Conservation (phyloP, 768 basidiomycete genomes). For the Tephrocybe rancida region DNA sequence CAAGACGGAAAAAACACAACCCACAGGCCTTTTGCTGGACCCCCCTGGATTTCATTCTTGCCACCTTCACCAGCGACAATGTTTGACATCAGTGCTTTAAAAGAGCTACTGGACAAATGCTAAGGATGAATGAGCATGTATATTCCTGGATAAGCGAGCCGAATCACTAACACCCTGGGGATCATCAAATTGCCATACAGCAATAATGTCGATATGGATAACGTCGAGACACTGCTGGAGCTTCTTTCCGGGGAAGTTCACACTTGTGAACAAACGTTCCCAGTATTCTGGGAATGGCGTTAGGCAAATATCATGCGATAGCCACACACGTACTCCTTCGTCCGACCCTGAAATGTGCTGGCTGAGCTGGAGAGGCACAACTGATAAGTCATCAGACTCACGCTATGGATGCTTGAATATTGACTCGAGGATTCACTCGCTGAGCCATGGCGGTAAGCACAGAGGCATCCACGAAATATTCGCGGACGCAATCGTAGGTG, state of each 20-base stretch:
- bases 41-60: neutral
- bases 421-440: constrained; percentile 20
- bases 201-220: constrained; percentile 26
- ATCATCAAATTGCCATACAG: constrained; percentile 27
- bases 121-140: neutral
- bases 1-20: neutral
- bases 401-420: constrained; percentile 26
- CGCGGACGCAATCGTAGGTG: constrained; percentile 16
- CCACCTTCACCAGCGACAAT: constrained; percentile 9
- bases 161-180: constrained; percentile 16
- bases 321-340: constrained; percentile 14
- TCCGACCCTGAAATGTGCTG: constrained; percentile 13
- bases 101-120: constrained; percentile 18
- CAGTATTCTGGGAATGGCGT: constrained; percentile 23
- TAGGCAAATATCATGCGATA: neutral
- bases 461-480: constrained; percentile 15
- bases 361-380: neutral
- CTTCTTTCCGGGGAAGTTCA: constrained; percentile 17
- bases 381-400: constrained; percentile 4
- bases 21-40: constrained; percentile 7
- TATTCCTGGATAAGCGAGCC: neutral
- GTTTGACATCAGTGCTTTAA: constrained; percentile 20
- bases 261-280: constrained; percentile 24
- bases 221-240: constrained; percentile 22
- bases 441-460: constrained; percentile 26